Conservation (phyloP, 768 basidiomycete genomes). For the Pholiota molesta region DNA sequence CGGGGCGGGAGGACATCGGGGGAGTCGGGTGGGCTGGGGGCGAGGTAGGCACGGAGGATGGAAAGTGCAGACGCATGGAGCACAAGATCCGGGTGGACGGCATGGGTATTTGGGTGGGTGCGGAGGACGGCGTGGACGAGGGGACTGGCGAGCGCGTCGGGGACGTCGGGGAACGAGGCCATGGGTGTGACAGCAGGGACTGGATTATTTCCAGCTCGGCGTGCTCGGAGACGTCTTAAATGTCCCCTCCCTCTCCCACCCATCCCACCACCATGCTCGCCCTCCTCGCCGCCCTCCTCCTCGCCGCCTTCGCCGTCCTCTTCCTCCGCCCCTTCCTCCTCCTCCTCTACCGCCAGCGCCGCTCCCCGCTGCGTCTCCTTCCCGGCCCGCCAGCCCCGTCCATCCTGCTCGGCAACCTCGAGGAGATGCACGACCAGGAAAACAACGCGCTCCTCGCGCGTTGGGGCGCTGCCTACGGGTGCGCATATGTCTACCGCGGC, state of each 20-base stretch:
- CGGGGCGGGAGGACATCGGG: conserved; percentile 18
- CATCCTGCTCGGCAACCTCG: conserved; percentile 48
- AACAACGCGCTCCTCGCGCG: conserved; percentile 40
- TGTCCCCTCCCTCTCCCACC: background rate
- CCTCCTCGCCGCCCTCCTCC: conserved; percentile 8
- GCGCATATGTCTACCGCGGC: conserved; percentile 43
- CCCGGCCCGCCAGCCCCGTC: conserved; percentile 43
- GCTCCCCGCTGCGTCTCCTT: conserved; percentile 47
- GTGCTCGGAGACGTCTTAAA: conserved; percentile 5
- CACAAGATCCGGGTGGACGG: conserved; percentile 26
- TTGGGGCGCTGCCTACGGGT: conserved; percentile 51
- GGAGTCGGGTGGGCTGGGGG: background rate
- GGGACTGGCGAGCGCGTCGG: conserved; percentile 1
- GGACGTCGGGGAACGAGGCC: conserved; percentile 3
- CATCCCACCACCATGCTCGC: background rate
- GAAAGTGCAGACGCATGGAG: conserved; percentile 22
- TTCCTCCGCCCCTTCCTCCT: conserved; percentile 34
- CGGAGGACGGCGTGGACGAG: background rate
- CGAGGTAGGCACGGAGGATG: conserved; percentile 11
- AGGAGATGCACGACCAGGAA: conserved; percentile 56
- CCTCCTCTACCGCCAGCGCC: conserved; percentile 46
- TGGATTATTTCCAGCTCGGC: background rate
- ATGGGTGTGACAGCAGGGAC: conserved; percentile 3
- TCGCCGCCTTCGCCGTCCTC: conserved; percentile 27
- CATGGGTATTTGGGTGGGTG: conserved; percentile 48